Conservation (phyloP, 164 flowering plant species). For the Magnolia changhungtana region DNA sequence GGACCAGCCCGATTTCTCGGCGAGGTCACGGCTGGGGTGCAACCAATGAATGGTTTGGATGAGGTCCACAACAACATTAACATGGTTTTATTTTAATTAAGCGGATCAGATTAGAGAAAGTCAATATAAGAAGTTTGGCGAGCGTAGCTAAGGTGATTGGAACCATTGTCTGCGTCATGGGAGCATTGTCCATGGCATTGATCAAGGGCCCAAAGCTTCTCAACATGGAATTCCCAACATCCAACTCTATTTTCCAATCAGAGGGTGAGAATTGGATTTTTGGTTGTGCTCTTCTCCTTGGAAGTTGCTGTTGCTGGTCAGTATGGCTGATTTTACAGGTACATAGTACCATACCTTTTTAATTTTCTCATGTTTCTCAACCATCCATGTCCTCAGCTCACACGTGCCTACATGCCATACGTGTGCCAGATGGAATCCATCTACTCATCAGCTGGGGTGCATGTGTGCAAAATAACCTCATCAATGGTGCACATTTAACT, state of each 20-base stretch:
- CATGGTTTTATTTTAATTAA: background rate
- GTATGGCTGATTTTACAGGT: constrained; percentile 72
- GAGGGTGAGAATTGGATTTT: constrained; percentile 41
- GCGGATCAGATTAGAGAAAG: constrained; percentile 42
- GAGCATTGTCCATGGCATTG: constrained; percentile 50
- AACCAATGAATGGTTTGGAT: background rate
- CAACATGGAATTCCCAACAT: constrained; percentile 23
- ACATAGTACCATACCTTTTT: background rate
- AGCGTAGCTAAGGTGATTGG: constrained; percentile 51
- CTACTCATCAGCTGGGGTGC: too few relatives aligned
- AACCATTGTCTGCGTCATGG: constrained; percentile 43
- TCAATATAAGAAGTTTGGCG: constrained; percentile 35
- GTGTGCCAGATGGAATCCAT: too few relatives aligned
- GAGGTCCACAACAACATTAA: background rate
- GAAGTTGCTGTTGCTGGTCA: constrained; percentile 54
- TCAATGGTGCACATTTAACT: too few relatives aligned
- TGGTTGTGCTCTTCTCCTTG: constrained; percentile 55
- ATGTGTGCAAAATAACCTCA: too few relatives aligned
- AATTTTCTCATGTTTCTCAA: too few relatives aligned
- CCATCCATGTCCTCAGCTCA: too few relatives aligned
- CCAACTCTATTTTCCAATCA: constrained; percentile 3
- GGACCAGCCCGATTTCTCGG: too few relatives aligned
- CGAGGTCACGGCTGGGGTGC: too few relatives aligned
- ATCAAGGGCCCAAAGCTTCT: constrained; percentile 56
- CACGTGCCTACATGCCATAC: too few relatives aligned